Evolutionary conservation across 192 early-diverging fungal genomes (phyloP), one percentile per base, ranked within the genome.

Genomic region (Entrophospora sp.): DNA sequence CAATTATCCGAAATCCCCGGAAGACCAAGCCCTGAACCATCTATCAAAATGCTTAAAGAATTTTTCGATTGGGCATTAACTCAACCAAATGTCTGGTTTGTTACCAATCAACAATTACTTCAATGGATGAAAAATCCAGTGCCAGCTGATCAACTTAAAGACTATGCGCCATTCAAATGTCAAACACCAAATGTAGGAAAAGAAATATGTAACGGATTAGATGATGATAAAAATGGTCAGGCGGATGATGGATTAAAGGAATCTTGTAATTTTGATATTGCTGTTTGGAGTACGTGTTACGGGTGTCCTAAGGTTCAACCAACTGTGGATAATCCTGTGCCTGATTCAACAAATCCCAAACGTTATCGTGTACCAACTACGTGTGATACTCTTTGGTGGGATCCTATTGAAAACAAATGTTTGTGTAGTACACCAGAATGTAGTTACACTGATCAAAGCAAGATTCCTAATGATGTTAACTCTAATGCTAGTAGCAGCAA

Each of bases 61-160:
- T 85, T 90, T 59, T 76, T 90, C 36, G 58, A 76, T 38, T 83
- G 76, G 42, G 75, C 77, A 22, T 67, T 75, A 27, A 52, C 70
- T 24, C 71, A 83, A 40, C 75, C 78, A 13, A 82, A 90, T 73
- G 83, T 85, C 22, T 90, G 86, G 84, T 85, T 89, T 72, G 82
- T 90, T 16, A 89, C 85, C 55, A 78, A 77, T 59, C 74, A 80
- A 32, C 88, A 90, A 64, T 44, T 90, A 32, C 70, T 90, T 22
- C 68, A 83, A 65, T 90, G 87, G 79, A 89, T 90, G 84, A 69
- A 89, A 75, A 89, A 90, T 73, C 88, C 88, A 30, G 88, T 90
- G 6, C 85, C 86, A 1, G 83, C 77, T n/a, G 71, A 71, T 44
- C 72, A 90, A 53, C 65, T 90, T n/a, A 80, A 74, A 20, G 58